Percentiles rank a stretch among this genome's conserved stretches.
These are phyloP conservation scores for Leccinum variabile DNA, from an alignment of 1,284 basidiomycete species.

Conservation along the genomic window DNA sequence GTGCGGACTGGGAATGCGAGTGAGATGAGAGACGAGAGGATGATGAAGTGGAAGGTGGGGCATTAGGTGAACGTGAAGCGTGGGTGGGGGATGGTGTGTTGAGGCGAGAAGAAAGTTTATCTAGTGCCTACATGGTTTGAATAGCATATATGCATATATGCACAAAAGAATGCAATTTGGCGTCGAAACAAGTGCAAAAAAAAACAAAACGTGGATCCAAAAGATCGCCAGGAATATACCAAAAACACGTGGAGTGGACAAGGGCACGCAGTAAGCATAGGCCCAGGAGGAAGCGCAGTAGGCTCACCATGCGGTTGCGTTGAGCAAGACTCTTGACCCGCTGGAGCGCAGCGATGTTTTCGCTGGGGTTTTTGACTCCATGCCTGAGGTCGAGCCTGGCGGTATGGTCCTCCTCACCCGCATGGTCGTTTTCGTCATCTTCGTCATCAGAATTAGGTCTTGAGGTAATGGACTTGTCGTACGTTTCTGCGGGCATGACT, in stretches of 20 bases:
- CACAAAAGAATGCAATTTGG: conserved; percentile 9
- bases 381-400: conserved; percentile 54
- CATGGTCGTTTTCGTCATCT: conserved; percentile 65
- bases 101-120: conserved; percentile 60
- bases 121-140: conserved; percentile 51
- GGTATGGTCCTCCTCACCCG: conserved; percentile 61
- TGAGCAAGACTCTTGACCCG: conserved; percentile 68
- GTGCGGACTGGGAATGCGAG: conserved; percentile 27
- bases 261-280: conserved; percentile 21
- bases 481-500: conserved; percentile 38
- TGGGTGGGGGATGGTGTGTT: conserved; percentile 43
- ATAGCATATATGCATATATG: conserved; percentile 21
- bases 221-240: conserved; percentile 18
- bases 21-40: conserved; percentile 35
- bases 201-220: conserved; percentile 10
- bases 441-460: conserved; percentile 42
- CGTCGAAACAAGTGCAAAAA: conserved; percentile 3
- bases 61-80: conserved; percentile 37
- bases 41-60: conserved; percentile 33
- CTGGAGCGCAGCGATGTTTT: conserved; percentile 59
- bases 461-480: conserved; percentile 31
- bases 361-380: conserved; percentile 40
- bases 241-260: conserved; percentile 27
- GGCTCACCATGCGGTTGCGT: conserved; percentile 65
- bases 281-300: conserved; percentile 13